Base-by-base conservation (phyloP, 352 stramenopile species). In the Phytophthora pistaciae region DNA sequence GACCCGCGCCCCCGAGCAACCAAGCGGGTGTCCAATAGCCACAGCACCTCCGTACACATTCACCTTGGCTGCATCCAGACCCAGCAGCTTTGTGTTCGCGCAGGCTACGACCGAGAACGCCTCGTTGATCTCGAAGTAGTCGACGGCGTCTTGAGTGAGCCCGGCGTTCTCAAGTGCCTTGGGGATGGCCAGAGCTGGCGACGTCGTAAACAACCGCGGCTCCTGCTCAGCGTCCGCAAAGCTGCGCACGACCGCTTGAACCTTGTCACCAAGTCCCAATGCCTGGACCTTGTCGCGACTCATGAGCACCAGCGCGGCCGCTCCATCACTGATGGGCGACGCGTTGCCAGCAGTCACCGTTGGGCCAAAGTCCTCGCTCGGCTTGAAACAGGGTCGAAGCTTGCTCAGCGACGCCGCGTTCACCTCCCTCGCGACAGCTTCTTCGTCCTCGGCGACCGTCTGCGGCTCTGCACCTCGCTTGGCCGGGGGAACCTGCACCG, bases 41-140 rank as follows among this genome's bases (percentile, higher is more conserved):
- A 91, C 88, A 52, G 80, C 81, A 62, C 73, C 90, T 80, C 97
- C 98, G 73, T 98, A 97, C 2, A 98, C 93, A 80, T 99, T 99
- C 11, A 99, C 93, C 61, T 82, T 89, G 33, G 73, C 72, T 21
- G 75, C 72, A 77, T 98, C 91, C 6, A 99, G 71, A 31, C 88
- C 84, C 55, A 99, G 50, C 10, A 98, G 66, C 76, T 97, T 77
- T 59, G 89, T 93, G 82, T 99, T 99, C 2, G 90, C 94, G 20
- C 99, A 84, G 0, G 94, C 83, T 8, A 99, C 97, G 16, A 99
- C 96, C 2, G 94, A 87, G 77, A 99, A 99, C 21, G 97, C 98
- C 72, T 99, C 97, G 75, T 99, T 99, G 68, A 99, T 98, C 83
- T 99, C 98, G 75, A 97, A 95, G 77, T 92, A 99, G 46, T 99